Base-by-base conservation (phyloP, 192 early-diverging fungal species). In the Backusella australiensis region DNA sequence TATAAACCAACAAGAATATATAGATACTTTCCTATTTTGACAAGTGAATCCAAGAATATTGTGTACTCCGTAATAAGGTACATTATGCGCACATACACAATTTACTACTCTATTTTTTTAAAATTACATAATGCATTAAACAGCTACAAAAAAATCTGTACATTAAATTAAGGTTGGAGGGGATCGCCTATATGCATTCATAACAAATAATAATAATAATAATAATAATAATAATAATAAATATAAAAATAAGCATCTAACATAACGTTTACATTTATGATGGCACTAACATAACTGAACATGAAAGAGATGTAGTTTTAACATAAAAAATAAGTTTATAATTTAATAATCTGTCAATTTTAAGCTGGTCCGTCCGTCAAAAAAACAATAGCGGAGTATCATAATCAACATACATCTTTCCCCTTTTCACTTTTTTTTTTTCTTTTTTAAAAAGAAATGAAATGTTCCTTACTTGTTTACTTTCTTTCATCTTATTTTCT, bases 401-500 rank as follows among this genome's bases (percentile, higher is more conserved):
- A 63, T 63, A 63, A 63, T 63, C 56, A 63, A 63, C 56, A 14
- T 63, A 29, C 56, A 63, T 59, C 53, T 59, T 59, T 59, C 53
- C 53, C 53, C 53, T 26, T 49, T 49, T 59, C 26, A 9, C 12
- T 14, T 29, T 63, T 59, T n/a, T n/a, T 59, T 29, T 63, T 29
- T 26, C 2, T 63, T 63, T 63, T 29, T 63, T 29, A 63, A 26
- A 32, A 63, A 63, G 56, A 63, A 63, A 63, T 63, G 56, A 63
- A 29, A 63, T 63, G 56, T 63, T 63, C 56, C 56, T 63, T 63
- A 63, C 11, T 63, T 63, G 23, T 26, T 63, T 29, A 26, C 23
- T 63, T 63, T 14, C 56, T 63, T 63, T 32, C 9, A 29, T 63
- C 23, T 29, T 63, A 29, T 63, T 29, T 63, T 59, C 53, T 63